Percentiles rank a stretch among this genome's conserved stretches.
phyloP scores from a whole-genome alignment of 768 basidiomycete species.

The Brasilioporus rufonigricans region DNA sequence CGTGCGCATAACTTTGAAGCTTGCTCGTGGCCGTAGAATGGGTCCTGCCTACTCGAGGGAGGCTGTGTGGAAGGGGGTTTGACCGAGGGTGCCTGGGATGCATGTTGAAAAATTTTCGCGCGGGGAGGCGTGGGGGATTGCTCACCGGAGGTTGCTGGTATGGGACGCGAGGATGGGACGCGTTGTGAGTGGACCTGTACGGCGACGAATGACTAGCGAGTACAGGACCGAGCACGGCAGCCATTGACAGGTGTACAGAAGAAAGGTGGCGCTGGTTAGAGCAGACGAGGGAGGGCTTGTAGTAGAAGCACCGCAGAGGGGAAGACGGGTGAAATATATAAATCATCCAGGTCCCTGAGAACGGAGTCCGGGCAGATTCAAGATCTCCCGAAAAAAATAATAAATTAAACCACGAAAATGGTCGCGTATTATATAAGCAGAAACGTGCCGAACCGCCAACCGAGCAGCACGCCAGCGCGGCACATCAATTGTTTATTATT shows the following conservation, averaged over 20 bases:
- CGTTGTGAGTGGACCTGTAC: constrained; percentile 25
- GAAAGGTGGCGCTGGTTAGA: constrained; percentile 19
- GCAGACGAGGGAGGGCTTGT: constrained; percentile 6
- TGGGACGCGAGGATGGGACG: constrained; percentile 25
- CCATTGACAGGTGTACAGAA: constrained; percentile 19
- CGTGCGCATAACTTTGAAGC: constrained; percentile 67
- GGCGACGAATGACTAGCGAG: constrained; percentile 29
- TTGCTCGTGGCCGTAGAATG: constrained; percentile 62
- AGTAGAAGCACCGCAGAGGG: constrained; percentile 14
- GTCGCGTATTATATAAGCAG: constrained; percentile 16
- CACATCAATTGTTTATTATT: constrained; percentile 28
- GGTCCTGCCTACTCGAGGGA: constrained; percentile 20
- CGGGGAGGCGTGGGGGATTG: not conserved
- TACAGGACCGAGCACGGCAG: constrained; percentile 32
- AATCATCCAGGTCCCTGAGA: constrained; percentile 15
- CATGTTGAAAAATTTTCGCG: not conserved
- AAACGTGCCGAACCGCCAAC: constrained; percentile 26
- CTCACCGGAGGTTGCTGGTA: constrained; percentile 30
- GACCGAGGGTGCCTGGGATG: constrained; percentile 22
- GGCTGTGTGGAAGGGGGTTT: constrained; percentile 34
- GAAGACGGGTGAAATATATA: constrained; percentile 24
- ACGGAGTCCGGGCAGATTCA: not conserved
- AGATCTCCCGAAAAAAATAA: constrained; percentile 8
- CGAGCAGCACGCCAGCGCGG: constrained; percentile 23
- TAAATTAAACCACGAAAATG: not conserved